Evolutionary conservation across 176 grass and related monocot genomes (phyloP).

Genomic region (Zoysia pacifica): DNA sequence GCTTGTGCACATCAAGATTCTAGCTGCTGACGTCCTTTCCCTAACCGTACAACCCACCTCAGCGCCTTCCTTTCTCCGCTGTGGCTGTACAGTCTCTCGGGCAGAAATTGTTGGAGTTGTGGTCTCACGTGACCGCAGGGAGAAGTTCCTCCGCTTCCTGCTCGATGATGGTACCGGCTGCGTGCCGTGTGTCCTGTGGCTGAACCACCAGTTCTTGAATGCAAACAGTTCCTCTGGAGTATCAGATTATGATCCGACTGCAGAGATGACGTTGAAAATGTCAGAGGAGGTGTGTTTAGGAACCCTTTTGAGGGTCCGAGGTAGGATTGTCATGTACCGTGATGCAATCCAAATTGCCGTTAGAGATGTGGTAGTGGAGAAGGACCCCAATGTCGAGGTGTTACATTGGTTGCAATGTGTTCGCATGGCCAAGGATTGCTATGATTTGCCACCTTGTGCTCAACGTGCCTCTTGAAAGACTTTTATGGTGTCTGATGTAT

Average conservation of each 20-base stretch:
- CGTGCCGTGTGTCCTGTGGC: constrained; percentile 72
- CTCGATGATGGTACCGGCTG: constrained; percentile 76
- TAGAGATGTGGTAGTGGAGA: constrained; percentile 70
- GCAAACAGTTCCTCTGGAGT: not conserved
- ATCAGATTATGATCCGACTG: constrained; percentile 43
- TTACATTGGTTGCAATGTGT: constrained; percentile 81
- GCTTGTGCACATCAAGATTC: constrained; percentile 54
- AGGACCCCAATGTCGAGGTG: constrained; percentile 72
- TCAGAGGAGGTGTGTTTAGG: constrained; percentile 52
- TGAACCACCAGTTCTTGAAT: constrained; percentile 45
- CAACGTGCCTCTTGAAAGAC: constrained; percentile 4
- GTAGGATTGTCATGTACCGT: constrained; percentile 64
- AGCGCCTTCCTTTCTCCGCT: constrained; percentile 42
- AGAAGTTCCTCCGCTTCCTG: constrained; percentile 64
- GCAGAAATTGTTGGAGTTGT: constrained; percentile 59
- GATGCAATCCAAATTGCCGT: constrained; percentile 64
- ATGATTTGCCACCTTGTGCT: constrained; percentile 42
- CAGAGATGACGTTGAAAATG: constrained; percentile 47
- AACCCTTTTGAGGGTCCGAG: constrained; percentile 61
- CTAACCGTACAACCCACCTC: constrained; percentile 31
- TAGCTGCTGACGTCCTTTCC: constrained; percentile 61
- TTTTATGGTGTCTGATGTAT: constrained; percentile 24
- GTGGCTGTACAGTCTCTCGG: constrained; percentile 36
- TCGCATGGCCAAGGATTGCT: constrained; percentile 59
- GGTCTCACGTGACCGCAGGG: constrained; percentile 47